These are phyloP conservation scores for Chlorella sp. DNA, from an alignment of 139 green algal species.

Conservation along the genomic window DNA sequence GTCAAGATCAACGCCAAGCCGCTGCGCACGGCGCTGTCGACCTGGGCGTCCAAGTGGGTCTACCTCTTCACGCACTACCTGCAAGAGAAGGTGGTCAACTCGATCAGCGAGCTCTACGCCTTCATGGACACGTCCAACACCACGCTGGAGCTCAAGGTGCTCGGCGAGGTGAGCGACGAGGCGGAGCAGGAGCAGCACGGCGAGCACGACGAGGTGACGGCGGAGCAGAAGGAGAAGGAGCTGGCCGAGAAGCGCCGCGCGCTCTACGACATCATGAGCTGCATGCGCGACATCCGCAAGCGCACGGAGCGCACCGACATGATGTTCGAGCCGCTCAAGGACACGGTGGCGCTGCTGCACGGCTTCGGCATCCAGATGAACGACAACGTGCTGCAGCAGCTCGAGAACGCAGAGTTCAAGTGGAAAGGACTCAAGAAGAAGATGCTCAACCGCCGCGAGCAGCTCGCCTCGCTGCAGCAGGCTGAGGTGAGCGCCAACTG, in stretches of 20 bases:
- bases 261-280: conserved; percentile 78
- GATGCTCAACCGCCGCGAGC: conserved; percentile 75
- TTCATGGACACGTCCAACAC: conserved; percentile 74
- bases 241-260: conserved; percentile 41
- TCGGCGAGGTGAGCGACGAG: conserved; percentile 34
- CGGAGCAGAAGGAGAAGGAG: conserved; percentile 22
- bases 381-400: conserved; percentile 43
- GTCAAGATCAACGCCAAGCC: conserved; percentile 80
- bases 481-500: conserved; percentile 26
- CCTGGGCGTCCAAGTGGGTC: conserved; percentile 62
- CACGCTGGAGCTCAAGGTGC: conserved; percentile 52
- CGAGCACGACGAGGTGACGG: neutral
- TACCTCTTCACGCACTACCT: conserved; percentile 85
- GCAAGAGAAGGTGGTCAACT: conserved; percentile 55
- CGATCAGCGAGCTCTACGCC: conserved; percentile 65
- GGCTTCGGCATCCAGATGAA: conserved; percentile 57
- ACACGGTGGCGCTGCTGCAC: conserved; percentile 65
- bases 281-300: conserved; percentile 82
- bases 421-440: conserved; percentile 78
- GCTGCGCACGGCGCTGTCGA: conserved; percentile 57
- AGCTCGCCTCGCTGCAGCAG: conserved; percentile 68
- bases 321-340: conserved; percentile 81
- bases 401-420: conserved; percentile 59
- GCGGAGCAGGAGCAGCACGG: neutral
- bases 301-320: conserved; percentile 64